These are phyloP conservation scores for Bacterosira constricta DNA, from an alignment of 108 stramenopile genomes.

Conservation along the genomic window DNA sequence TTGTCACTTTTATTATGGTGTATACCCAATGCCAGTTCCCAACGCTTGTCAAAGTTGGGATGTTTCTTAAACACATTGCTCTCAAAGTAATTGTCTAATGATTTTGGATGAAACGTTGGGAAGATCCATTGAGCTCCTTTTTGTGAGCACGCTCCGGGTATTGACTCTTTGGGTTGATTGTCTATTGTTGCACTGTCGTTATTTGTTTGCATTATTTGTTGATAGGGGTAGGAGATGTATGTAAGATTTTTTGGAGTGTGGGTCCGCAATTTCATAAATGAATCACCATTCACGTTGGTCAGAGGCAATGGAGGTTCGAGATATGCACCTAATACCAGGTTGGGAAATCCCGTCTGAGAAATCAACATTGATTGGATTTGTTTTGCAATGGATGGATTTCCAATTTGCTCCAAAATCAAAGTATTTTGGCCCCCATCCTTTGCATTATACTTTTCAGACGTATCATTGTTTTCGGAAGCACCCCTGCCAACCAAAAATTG, in stretches of 20 bases:
- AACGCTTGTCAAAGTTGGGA: constrained; percentile 25
- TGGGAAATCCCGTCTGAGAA: constrained; percentile 14
- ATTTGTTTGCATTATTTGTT: not conserved
- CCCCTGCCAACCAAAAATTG: constrained; percentile 1
- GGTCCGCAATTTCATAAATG: constrained; percentile 4
- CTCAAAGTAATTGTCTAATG: constrained; percentile 30
- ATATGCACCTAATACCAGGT: constrained; percentile 26
- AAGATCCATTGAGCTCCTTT: constrained; percentile 40
- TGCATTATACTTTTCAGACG: not conserved
- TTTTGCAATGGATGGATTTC: not conserved
- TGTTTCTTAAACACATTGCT: constrained; percentile 25
- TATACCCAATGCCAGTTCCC: constrained; percentile 35
- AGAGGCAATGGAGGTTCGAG: constrained; percentile 27
- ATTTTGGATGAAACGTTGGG: constrained; percentile 37
- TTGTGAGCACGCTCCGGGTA: constrained; percentile 35
- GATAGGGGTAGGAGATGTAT: constrained; percentile 18
- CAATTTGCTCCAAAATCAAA: constrained; percentile 2
- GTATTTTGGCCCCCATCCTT: not conserved
- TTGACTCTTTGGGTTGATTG: too few relatives aligned
- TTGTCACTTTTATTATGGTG: not conserved
- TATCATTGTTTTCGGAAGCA: not conserved
- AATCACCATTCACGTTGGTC: not conserved
- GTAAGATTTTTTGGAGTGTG: constrained; percentile 29
- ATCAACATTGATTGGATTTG: constrained; percentile 19
- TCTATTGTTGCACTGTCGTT: not conserved